Evolutionary conservation across 169 alveolate species (phyloP), one percentile per base, ranked within the genome.

Genomic region (Eimeria maxima): DNA sequence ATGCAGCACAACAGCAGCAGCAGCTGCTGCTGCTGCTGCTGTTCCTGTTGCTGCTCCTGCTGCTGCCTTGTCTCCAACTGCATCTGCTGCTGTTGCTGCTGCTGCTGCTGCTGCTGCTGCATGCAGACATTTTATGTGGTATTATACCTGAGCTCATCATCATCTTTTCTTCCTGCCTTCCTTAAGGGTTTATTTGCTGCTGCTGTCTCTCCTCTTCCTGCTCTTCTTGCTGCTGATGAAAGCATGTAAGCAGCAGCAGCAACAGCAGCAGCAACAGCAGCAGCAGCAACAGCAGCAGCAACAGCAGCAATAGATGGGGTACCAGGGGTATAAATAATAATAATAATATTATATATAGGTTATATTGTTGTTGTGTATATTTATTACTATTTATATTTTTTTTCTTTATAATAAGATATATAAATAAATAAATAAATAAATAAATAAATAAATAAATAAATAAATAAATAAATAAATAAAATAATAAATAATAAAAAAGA

Each of bases 221-320:
- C 38, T 14, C 45, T 73, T 8, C 16, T 73, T 3, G 83, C 83
- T 4, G n/a, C 83, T 7, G 83, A 73, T 27, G 83, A 73, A 73
- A 73, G 27, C 45, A 73, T 73, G 83, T 73, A 38, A 73, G 83
- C 83, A 38, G 83, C 74, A 65, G 74, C 74, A 73, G 38, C 44
- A 73, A 47, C 83, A n/a, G 45, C 45, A 73, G 50, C 83, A 73
- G 57, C 74, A 65, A n/a, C 74, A 65, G 20, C 20, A 65, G 74
- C 74, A 65, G 74, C 74, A 65, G 74, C 74, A 65, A n/a, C 74
- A 65, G 74, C 74, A 65, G 74, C 74, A 65, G 74, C 74, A 65
- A n/a, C 20, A 65, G 74, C 74, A 65, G 27, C 74, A 65, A n/a
- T n/a, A 50, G 11, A 50, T 7, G 11, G 11, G 57, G 57, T 11